Evolutionary conservation across 2,329 filamentous ascomycete genomes (phyloP), one percentile per base, ranked within the genome.

Genomic region (Aspergillus niger): DNA sequence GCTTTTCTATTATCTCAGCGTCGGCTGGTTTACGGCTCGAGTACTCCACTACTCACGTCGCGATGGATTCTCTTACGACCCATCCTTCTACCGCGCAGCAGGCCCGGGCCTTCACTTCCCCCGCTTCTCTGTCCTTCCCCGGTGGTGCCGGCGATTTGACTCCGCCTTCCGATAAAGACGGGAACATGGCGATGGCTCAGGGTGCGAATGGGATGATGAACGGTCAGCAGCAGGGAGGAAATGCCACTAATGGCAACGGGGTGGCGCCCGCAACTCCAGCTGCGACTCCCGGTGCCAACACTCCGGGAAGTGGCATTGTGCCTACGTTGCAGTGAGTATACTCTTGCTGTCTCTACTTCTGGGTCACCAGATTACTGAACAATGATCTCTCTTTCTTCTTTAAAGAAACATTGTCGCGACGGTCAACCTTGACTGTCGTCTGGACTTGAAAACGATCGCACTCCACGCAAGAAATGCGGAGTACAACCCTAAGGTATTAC

Each of bases 391-490:
- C 64, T 64, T 65, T 69, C 2, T 64, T 61, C 64, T 64, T 66
- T 69, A 52, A 92, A 96, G 92, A 89, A 97, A 98, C 83, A 97
- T 98, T 82, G 94, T 98, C 80, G 94, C 95, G 69, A 99, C 95
- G 70, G 95, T 98, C 83, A 98, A 98, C 80, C 86, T 98, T 75
- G 92, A 96, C 83, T 97, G 94, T 82, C 93, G 94, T 71, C 83
- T 98, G 81, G 95, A 99, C 77, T 86, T 99, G 70, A 98, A 98
- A 90, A 98, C 95, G 71, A 98, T 99, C 77, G 95, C 95, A 71
- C 86, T 98, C 76, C 95, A 99, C 80, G 95, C 95, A 66, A 89
- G 95, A 80, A 99, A 98, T 78, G 95, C 95, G 66, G 95, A 98
- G 84, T 97, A 97, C 85, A 97, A 97, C 76, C 93, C 92, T 64